Percentiles rank a stretch among this genome's conserved stretches.
Conservation (phyloP, 257 asterid species). For the Vinca minor region DNA sequence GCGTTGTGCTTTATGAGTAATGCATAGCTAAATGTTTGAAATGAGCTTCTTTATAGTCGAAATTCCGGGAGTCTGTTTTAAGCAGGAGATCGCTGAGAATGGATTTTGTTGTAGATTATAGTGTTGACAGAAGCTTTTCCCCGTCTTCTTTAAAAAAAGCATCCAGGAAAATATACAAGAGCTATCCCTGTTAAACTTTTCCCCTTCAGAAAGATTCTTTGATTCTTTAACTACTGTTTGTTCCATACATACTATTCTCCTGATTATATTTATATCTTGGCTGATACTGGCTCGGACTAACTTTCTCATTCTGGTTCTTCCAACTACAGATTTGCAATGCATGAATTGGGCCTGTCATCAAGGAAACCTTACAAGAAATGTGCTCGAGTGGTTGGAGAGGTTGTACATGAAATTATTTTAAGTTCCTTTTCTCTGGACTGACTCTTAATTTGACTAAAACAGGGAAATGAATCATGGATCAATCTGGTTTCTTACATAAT, state of each 20-base stretch:
- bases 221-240: background rate
- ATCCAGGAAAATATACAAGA: background rate
- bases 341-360: conserved; percentile 89
- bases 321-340: conserved; percentile 82
- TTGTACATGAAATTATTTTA: conserved; percentile 27
- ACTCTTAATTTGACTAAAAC: background rate
- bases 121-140: background rate
- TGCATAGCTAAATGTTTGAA: background rate
- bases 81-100: background rate
- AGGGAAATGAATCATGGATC: background rate
- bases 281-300: background rate
- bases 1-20: background rate
- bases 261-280: too few species aligned
- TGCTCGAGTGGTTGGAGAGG: conserved; percentile 99
- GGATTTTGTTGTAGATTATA: background rate
- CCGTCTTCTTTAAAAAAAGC: background rate
- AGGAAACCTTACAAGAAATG: conserved; percentile 88
- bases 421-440: background rate
- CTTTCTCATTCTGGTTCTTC: conserved; percentile 6
- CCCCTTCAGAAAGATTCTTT: background rate
- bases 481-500: too few species aligned
- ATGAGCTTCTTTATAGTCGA: background rate
- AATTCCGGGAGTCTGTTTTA: too few species aligned
- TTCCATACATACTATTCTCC: background rate
- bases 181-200: background rate